Evolutionary conservation across 768 basidiomycete species (phyloP), one percentile per base, ranked within the genome.

Genomic region (Amanita inopinata): DNA sequence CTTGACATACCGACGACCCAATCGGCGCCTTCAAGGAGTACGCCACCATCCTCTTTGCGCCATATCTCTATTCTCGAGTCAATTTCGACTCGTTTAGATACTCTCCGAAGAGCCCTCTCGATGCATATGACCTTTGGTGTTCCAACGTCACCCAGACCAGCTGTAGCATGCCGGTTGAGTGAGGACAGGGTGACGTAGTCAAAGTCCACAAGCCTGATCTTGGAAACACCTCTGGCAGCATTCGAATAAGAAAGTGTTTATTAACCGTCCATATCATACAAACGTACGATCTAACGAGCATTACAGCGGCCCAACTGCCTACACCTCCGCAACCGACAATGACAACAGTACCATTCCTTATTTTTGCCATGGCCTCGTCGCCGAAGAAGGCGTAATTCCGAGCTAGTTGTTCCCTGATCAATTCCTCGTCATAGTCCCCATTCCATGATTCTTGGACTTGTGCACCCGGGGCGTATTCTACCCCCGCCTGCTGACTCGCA

Each of bases 301-400:
- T 94, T 23, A 94, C 76, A 11, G 92, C 91, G 27, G 81, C 86
- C 88, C 91, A 94, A 55, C 88, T 92, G 0, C 96, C 96, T 0
- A 99, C 96, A 2, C 96, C 94, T 45, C 96, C 96, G 50, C 92
- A 90, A 4, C 96, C 96, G 2, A 99, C 82, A 14, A 98, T 66
- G 12, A 89, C 91, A 1, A 97, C 92, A 3, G 69, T 75, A 9
- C 79, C 76, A 6, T 67, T 55, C 40, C 96, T 71, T 40, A 98
- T 71, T 55, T 76, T 80, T 7, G 63, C 58, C 88, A 97, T 94
- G 30, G 77, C 77, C 25, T 90, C 85, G 23, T 93, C 86, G 0
- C 90, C 91, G 40, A 98, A 84, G 63, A 98, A 97, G 6, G 85
- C 80, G 53, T 94, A 96, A 62, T 97, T 97, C 31, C 96, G 67